Conservation (phyloP, 352 stramenopile genomes). For the Globisporangium rhizosaccharum region DNA sequence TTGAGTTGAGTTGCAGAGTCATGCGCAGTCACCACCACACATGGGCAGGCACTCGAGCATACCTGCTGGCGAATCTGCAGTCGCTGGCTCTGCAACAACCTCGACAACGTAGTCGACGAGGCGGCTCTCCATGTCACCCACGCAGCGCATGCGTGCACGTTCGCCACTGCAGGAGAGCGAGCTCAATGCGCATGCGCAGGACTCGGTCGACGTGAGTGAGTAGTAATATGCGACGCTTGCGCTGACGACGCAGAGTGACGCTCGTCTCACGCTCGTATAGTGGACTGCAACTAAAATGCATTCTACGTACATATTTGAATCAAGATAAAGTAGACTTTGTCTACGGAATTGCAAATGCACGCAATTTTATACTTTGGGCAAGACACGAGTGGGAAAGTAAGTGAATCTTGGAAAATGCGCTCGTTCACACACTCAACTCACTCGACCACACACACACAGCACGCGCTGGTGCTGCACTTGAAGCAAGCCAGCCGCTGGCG, state of each 20-base stretch:
- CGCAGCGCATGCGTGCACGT: no score
- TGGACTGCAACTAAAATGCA: neutral
- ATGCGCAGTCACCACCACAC: neutral
- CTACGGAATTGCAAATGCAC: no score
- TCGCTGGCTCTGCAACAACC: conserved; percentile 37
- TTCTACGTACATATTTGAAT: no score
- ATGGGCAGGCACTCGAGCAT: neutral
- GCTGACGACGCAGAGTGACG: neutral
- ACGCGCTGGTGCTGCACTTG: conserved; percentile 3
- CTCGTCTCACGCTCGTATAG: neutral
- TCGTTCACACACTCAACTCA: neutral
- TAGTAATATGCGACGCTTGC: neutral
- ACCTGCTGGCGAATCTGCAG: neutral
- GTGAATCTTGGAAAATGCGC: neutral
- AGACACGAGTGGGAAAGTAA: neutral
- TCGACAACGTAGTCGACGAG: conserved; percentile 80
- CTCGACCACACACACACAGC: conserved; percentile 1
- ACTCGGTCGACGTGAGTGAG: neutral
- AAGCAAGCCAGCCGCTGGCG: neutral
- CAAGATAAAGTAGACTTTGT: no score
- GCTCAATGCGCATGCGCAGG: neutral
- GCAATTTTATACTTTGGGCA: neutral
- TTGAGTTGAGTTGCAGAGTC: neutral
- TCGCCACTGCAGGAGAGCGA: no score
- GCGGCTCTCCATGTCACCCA: conserved; percentile 15